A percentile compares a stretch with the other conserved stretches of the same genome.
Evolutionary conservation across 805 yeast species (phyloP).

Genomic region (Spathaspora sp.): DNA sequence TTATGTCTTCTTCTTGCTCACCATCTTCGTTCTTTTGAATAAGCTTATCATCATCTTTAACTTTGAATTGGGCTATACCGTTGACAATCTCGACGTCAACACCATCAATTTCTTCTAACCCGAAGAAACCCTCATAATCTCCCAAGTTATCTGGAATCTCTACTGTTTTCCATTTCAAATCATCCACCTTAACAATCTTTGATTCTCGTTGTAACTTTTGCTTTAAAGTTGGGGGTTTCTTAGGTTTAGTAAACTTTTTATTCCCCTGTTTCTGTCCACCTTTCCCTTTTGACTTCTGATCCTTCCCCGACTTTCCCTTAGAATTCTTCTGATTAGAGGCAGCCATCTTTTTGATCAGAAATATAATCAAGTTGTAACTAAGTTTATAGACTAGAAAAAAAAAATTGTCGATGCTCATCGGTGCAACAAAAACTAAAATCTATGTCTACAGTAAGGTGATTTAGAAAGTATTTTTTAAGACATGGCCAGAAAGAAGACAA

Average conservation of each 20-base stretch:
- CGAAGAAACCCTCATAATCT: slow-evolving; percentile 88
- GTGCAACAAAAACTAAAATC: neutral
- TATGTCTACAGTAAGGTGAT: neutral
- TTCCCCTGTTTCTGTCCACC: slow-evolving; percentile 1
- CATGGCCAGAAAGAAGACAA: slow-evolving; percentile 12
- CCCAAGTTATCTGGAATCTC: slow-evolving; percentile 79
- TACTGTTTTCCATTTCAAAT: slow-evolving; percentile 75
- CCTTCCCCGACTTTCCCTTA: neutral
- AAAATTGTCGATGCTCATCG: slow-evolving; percentile 2
- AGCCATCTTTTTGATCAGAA: neutral
- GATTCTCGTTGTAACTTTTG: slow-evolving; percentile 28
- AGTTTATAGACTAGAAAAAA: neutral
- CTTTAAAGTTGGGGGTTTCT: slow-evolving; percentile 21
- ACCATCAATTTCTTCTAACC: slow-evolving; percentile 91
- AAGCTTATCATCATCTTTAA: slow-evolving; percentile 29
- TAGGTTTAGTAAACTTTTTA: neutral
- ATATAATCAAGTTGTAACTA: neutral
- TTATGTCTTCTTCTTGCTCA: slow-evolving; percentile 13
- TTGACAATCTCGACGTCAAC: slow-evolving; percentile 75
- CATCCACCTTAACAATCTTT: slow-evolving; percentile 45
- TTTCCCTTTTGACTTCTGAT: neutral
- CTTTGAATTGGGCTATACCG: slow-evolving; percentile 59
- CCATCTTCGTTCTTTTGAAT: slow-evolving; percentile 15
- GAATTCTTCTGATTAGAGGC: neutral
- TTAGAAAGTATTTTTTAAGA: neutral